Evolutionary conservation across 805 yeast genomes (phyloP).

Genomic region (Candida pini): DNA sequence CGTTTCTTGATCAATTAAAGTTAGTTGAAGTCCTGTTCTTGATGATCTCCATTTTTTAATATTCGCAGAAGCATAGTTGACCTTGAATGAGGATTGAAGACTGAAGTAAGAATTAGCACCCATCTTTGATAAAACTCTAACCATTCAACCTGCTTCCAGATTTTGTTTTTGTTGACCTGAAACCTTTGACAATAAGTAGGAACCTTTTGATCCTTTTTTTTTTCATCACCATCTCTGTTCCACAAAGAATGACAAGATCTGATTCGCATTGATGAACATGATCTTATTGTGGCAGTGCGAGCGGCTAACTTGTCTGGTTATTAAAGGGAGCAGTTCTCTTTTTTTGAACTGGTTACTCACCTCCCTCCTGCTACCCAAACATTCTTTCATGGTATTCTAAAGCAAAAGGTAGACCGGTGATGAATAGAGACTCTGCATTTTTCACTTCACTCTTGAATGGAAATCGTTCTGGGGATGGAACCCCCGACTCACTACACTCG

Average conservation of each 20-base stretch:
- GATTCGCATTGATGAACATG: not conserved
- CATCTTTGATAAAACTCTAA: conserved; percentile 9
- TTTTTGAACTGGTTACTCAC: not conserved
- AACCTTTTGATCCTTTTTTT: no score
- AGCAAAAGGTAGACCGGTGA: not conserved
- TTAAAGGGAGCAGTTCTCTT: not conserved
- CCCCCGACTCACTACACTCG: conserved; percentile 15
- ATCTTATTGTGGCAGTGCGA: not conserved
- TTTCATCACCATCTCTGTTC: no score
- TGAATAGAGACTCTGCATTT: conserved; percentile 13
- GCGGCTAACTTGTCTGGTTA: no score
- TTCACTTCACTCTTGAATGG: conserved; percentile 13
- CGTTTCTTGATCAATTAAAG: conserved; percentile 70
- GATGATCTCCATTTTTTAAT: conserved; percentile 73
- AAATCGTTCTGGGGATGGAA: conserved; percentile 8
- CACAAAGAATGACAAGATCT: no score
- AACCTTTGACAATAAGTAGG: not conserved
- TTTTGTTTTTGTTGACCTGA: not conserved
- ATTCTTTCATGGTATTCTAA: not conserved
- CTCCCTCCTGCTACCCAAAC: no score
- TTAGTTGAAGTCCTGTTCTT: conserved; percentile 78
- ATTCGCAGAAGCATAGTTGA: conserved; percentile 69
- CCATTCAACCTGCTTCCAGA: conserved; percentile 1
- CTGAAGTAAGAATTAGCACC: conserved; percentile 28
- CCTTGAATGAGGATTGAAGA: conserved; percentile 46